Evolutionary conservation across 345 rosid genomes (phyloP).

Genomic region (Salix suchowensis): DNA sequence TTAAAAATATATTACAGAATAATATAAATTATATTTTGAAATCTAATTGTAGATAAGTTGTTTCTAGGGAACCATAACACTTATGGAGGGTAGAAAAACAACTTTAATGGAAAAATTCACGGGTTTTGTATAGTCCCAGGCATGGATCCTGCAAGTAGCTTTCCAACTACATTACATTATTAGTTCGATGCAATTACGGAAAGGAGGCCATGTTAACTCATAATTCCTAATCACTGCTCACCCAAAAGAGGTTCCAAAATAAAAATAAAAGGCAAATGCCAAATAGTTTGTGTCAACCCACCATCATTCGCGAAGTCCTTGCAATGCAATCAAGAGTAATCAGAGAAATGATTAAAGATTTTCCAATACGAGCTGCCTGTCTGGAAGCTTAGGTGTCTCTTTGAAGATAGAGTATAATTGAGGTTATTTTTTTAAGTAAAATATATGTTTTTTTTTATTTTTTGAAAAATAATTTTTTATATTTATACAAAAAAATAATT

Average conservation of each 20-base stretch:
- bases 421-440: too few species aligned
- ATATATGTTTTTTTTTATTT: too few species aligned
- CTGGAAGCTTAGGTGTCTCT: not conserved
- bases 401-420: too few species aligned
- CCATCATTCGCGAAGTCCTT: not conserved
- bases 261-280: not conserved
- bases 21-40: too few species aligned
- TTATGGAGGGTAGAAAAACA: not conserved
- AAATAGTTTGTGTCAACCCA: not conserved
- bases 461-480: too few species aligned
- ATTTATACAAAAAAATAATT: too few species aligned
- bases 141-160: not conserved
- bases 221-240: not conserved
- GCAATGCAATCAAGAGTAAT: not conserved
- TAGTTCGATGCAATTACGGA: not conserved
- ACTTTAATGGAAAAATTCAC: not conserved
- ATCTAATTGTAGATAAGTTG: accelerated
- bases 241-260: not conserved
- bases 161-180: not conserved
- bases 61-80: too few species aligned
- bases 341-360: not conserved
- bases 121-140: not conserved
- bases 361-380: not conserved
- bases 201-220: constrained; percentile 6
- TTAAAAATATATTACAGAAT: accelerated